phyloP scores from a whole-genome alignment of 2,329 filamentous ascomycete genomes.

The Penicillium verrucosum region DNA sequence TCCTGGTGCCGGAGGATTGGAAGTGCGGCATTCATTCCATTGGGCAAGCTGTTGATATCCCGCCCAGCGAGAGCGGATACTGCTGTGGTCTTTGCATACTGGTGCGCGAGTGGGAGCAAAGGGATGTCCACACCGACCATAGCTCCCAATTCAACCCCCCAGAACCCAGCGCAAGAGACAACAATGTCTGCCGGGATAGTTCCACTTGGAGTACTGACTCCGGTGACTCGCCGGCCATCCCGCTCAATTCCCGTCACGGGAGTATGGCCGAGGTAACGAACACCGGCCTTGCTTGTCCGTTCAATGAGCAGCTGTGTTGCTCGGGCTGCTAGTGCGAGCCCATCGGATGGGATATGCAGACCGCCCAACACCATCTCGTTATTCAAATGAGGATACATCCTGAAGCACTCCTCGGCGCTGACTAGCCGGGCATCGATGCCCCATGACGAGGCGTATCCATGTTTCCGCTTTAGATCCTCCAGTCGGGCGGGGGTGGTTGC shows the following conservation, averaged over 20 bases:
- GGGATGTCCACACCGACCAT: conserved; percentile 60
- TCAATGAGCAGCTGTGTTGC: conserved; percentile 61
- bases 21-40: conserved; percentile 48
- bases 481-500: conserved; percentile 59
- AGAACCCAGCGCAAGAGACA: conserved; percentile 63
- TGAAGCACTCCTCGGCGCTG: conserved; percentile 50
- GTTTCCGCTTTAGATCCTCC: conserved; percentile 61
- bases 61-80: conserved; percentile 46
- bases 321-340: conserved; percentile 59
- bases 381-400: conserved; percentile 56
- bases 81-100: conserved; percentile 61
- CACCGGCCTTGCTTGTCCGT: conserved; percentile 56
- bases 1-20: conserved; percentile 64
- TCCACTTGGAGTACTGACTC: conserved; percentile 51
- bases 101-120: conserved; percentile 59
- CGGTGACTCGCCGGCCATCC: conserved; percentile 51
- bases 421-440: conserved; percentile 56
- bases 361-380: conserved; percentile 55
- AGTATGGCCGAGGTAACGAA: conserved; percentile 56
- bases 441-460: conserved; percentile 60
- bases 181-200: conserved; percentile 58
- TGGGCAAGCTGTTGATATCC: conserved; percentile 46
- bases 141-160: conserved; percentile 63
- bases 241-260: conserved; percentile 57
- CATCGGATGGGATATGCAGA: conserved; percentile 59